Base-by-base conservation (phyloP, 352 stramenopile genomes). In the Elongisporangium anandrum region DNA sequence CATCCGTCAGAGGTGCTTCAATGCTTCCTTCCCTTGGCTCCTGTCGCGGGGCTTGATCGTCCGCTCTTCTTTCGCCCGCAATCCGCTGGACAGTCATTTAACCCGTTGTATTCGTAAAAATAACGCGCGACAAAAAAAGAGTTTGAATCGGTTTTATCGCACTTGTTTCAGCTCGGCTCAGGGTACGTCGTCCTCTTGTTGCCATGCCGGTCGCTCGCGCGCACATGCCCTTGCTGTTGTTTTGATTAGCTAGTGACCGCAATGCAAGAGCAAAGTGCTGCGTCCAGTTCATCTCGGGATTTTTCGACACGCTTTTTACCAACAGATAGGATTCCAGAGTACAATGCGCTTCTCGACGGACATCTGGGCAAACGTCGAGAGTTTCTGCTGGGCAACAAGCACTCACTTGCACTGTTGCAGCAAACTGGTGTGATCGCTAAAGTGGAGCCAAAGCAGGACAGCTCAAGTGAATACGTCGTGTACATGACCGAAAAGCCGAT, bases 401-500 rank as follows among this genome's bases (percentile, higher is more conserved):
- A 78, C 16, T 76, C 79, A 9, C 61, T 92, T 5, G 59, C 69
- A 59, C 55, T 87, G 19, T 69, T 92, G 45, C 75, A 92, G 55
- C 79, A 75, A 16, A 91, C 81, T 1, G 81, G 81, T 26, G 81
- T 81, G 2, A 79, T 91, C 39, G 68, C 75, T 12, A 71, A 70
- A 23, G 75, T 91, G 23, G 79, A 89, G 60, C 21, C 61, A 4
- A 60, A 76, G 26, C 21, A 60, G 0, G 69, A 81, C 8, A 75
- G 85, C 38, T 67, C 79, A n/a, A 86, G 79, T 24, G 77, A 88
- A 51, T 92, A 92, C 56, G 70, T 92, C 13, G 81, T 92, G 19
- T 73, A 86, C 57, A 81, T 92, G 59, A 67, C 63, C 8, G 75
- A 84, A 13, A 79, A 75, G 39, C 49, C 66, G n/a, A 70, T 76